Base-by-base conservation (phyloP, 208 protist species). In the Novymonas esmeraldas region DNA sequence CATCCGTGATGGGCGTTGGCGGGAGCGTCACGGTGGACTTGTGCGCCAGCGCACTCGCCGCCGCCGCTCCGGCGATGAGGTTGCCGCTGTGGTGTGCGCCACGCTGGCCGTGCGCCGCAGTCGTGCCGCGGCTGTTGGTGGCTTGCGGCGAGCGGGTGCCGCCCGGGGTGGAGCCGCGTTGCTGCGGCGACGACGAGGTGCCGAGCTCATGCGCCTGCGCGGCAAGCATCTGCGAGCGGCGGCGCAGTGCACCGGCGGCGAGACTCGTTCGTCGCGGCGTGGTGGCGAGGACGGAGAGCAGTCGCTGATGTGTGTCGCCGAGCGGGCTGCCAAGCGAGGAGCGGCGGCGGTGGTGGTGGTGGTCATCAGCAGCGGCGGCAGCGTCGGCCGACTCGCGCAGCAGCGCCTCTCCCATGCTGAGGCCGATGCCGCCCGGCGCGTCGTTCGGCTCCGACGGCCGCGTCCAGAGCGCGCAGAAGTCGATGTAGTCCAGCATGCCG, bases 401-500 rank as follows among this genome's bases (percentile, higher is more conserved):
- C 48, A 64, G 48, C 5, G 55, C 56, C 26, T 58, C 22, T 10
- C 65, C 65, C 38, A 57, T 51, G 33, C 46, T 31, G 22, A 56
- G 31, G 3, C 0, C 38, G 10, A 13, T 20, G 16, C 41, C 28
- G 38, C 41, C 26, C 13, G 3, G 3, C 11, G 22, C 16, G 6
- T 33, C 39, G 38, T 38, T 11, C 9, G 10, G 6, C 29, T 63
- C 41, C 28, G 42, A 13, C 54, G 65, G 58, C 24, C 72, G 33
- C 26, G 67, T 41, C 85, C 89, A 95, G 52, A 95, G 58, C 2
- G 74, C 57, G 54, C 82, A 89, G 73, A 95, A 95, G 62, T 90
- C 85, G 1, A 67, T 41, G 73, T 87, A 95, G 76, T 78, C 73
- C 11, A 95, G 68, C 64, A 79, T 76, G 36, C 63, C 78, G 26